Evolutionary conservation across 495 filamentous ascomycete genomes (phyloP), one percentile per base, ranked within the genome.

Genomic region (Pseudomonodictys pantanalensis): DNA sequence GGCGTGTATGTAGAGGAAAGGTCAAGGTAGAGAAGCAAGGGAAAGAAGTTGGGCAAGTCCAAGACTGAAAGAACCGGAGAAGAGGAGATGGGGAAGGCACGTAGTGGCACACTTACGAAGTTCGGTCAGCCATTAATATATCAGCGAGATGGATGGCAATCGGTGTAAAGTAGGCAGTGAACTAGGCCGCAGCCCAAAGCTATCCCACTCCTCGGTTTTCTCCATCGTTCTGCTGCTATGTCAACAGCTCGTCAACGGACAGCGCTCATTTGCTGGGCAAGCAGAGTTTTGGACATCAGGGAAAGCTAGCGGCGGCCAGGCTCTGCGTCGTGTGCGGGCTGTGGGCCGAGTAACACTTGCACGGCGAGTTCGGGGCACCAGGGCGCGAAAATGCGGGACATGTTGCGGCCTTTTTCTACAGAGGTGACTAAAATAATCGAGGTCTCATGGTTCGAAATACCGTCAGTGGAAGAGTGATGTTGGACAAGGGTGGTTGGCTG

Each of bases 101-200:
- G 35, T 29, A 22, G 45, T 28, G 35, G 33, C 47, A 17, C 33
- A 30, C 44, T 49, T 44, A 46, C 49, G 58, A 58, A 56, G n/a
- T 50, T 17, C 39, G 53, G 58, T 62, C 58, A 59, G 58, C 64
- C 38, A 25, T 66, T 67, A 67, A 67, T 67, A 67, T 67, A 67
- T n/a, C 46, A 56, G 47, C 52, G 28, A 28, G 41, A 60, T 48
- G 64, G 64, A 62, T 15, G 49, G 52, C 47, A 58, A 53, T 62
- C 33, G 58, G 52, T 28, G 46, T 62, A 61, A 60, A 60, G 64
- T 63, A 55, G 64, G 59, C 49, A 18, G 15, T 39, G 42, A 42
- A 52, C 64, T 66, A 66, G 58, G 39, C 62, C 43, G 52, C 50
- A 57, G 49, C 46, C 63, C 63, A 55, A 66, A 30, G 28, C n/a